Evolutionary conservation across 371 early-diverging fungal genomes (phyloP).

Genomic region (Lichtheimia corymbifera): DNA sequence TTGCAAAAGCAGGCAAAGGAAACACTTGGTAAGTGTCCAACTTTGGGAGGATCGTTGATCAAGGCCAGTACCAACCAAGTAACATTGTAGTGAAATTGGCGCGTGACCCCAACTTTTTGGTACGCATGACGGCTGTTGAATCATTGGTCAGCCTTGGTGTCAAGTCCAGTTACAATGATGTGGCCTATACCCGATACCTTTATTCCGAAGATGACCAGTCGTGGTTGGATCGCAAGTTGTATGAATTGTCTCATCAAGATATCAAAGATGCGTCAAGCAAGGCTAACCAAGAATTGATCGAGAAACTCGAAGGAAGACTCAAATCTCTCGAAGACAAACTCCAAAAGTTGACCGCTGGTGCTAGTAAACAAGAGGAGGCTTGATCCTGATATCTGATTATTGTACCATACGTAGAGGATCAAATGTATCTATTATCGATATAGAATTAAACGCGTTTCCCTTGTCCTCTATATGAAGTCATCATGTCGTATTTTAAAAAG

Average conservation of each 20-base stretch:
- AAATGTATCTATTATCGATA: too few species aligned
- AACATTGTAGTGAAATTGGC: constrained; percentile 25
- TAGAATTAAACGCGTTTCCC: too few species aligned
- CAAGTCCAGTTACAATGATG: constrained; percentile 11
- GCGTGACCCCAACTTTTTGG: constrained; percentile 22
- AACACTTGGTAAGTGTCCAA: constrained; percentile 17
- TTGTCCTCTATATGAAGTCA: too few species aligned
- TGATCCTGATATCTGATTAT: too few species aligned
- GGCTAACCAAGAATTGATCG: constrained; percentile 33
- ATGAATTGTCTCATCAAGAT: constrained; percentile 2
- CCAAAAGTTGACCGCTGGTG: neutral
- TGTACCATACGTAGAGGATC: too few species aligned
- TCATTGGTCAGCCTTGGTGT: constrained; percentile 30
- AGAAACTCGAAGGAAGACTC: constrained; percentile 48
- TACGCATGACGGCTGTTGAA: constrained; percentile 27
- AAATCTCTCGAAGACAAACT: constrained; percentile 44
- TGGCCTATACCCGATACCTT: constrained; percentile 19
- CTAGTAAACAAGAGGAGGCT: too few species aligned
- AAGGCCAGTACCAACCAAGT: neutral
- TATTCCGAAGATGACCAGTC: constrained; percentile 38
- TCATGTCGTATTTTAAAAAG: too few species aligned
- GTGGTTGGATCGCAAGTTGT: constrained; percentile 24
- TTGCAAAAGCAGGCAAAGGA: constrained; percentile 28
- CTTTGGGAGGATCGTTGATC: neutral
- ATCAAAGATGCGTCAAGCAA: constrained; percentile 3